Evolutionary conservation across 345 rosid genomes (phyloP), one percentile per base, ranked within the genome.

Genomic region (Arabidopsis suecica): DNA sequence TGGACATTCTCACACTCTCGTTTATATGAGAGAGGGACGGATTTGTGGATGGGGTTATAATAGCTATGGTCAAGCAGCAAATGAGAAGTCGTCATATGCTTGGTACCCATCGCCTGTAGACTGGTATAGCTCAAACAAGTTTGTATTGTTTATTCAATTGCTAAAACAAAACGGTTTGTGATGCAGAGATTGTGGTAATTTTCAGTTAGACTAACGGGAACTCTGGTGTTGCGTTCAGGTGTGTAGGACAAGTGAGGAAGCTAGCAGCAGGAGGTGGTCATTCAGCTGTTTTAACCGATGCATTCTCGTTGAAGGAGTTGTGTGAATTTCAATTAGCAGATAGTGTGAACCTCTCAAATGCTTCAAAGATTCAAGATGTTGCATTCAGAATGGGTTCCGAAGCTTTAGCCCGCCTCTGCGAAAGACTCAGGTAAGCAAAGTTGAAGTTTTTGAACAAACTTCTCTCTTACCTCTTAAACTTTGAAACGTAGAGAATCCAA

Each of bases 241-340:
- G 96, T 69, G 98, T 88, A 44, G 97, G 97, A 62, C 87, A 88
- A 84, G 97, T 93, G 72, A 82, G 93, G 55, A 96, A 96, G 80
- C 79, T 93, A 68, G 98, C 98, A 41, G 99, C 95, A 71, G 99
- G 98, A 41, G 98, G 99, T 77, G 97, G 99, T 51, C 99, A 93
- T 71, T 91, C 98, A 23, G 99, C 95, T 79, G 96, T 93, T 47
- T 80, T 96, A 80, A 87, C 97, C 3, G 93, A 96, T 84, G 98
- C 99, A 44, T 96, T 91, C 73, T 96, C 97, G 57, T 84, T 91
- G 75, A 96, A 93, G 78, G 96, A 93, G 79, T 78, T 93, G 58
- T 96, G 99, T 6, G 98, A 93, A 84, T 93, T 96, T 82, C 85
- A 88, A 56, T 88, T 93, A 71, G 97, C 98, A 53, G 97, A 93